Evolutionary conservation across 176 grass and related monocot species (phyloP), one percentile per base, ranked within the genome.

Genomic region (Oryza meyeriana): DNA sequence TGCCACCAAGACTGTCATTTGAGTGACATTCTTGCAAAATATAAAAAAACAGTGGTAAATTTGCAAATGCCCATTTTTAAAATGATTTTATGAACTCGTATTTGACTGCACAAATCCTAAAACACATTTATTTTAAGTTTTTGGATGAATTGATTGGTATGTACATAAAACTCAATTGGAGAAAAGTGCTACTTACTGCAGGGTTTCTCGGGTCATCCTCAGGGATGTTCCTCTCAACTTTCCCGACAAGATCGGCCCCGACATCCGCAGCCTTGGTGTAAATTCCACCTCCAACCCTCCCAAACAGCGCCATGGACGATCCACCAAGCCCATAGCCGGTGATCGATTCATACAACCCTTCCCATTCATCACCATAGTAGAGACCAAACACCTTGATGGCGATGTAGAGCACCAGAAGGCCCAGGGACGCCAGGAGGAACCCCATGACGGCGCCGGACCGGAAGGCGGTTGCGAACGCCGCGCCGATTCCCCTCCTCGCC

Each of bases 181-280:
- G 20, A 4, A 24, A 12, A 24, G 22, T 12, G 18, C 34, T 35
- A 36, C 25, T 34, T 72, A 91, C 94, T 10, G 91, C 94, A 8
- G 93, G 93, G 84, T 95, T 95, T 75, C 93, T 75, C 10, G 93
- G 93, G 65, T 95, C 93, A 79, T 95, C 90, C 75, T 95, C 93
- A 1, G 93, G 93, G 66, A 95, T 95, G 71, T 88, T 84, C 27
- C 65, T 78, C 83, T 97, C 94, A 25, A 97, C 86, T 55, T 97
- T 97, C 11, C 94, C 94, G 20, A 97, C 94, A 61, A 97, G 89
- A 84, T 97, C 94, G 5, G 94, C 91, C 10, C 94, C 94, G 33
- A 97, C 91, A 61, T 97, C 94, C 12, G 94, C 91, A 2, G 94
- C 94, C 80, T 97, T 97, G 20, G 94, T 97, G 69, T 97, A 97